Evolutionary conservation across 129 eudicot species (phyloP), one percentile per base, ranked within the genome.

Genomic region (sunflower (Helianthus annuus)): DNA sequence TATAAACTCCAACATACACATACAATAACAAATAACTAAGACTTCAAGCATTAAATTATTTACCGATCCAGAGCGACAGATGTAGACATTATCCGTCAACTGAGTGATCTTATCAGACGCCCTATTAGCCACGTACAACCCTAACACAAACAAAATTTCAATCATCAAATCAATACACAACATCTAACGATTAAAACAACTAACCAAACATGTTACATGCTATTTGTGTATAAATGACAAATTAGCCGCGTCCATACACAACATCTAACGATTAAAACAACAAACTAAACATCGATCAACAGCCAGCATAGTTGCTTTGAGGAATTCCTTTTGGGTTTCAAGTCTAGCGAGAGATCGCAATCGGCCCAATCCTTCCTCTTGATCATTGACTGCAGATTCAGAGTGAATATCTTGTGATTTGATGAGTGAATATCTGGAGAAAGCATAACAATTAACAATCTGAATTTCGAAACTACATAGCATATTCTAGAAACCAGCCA

Each of bases 1-100:
- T 12, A 69, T 48, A 17, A 19, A 59, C 52, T 13, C 48, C 53
- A 48, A 17, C 44, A 2, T n/a, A 57, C 9, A 61, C 17, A 16
- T 19, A 6, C 38, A 58, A 44, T 2, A 44, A 27, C 32, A 27
- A 12, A 16, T n/a, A 1, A 63, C 2, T 40, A 14, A 78, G 52
- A 17, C 11, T 76, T 10, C 0, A 66, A 78, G 19, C 34, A 54
- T 53, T 56, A 66, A 60, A 68, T 52, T 19, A 11, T 10, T 22
- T 86, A 91, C 96, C 90, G 97, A 91, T 81, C 97, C 96, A 78
- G 96, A 91, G 76, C 96, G 96, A 64, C 97, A 91, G 64, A 88
- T 62, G 66, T 91, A 88, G 57, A 91, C 96, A 78, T 91, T 91
- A 48, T 91, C 97, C 16, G 97, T 86, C 71, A 91, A 78, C 82